Conservation (phyloP, 2,329 filamentous ascomycete genomes). For the Aspergillus udagawae region DNA sequence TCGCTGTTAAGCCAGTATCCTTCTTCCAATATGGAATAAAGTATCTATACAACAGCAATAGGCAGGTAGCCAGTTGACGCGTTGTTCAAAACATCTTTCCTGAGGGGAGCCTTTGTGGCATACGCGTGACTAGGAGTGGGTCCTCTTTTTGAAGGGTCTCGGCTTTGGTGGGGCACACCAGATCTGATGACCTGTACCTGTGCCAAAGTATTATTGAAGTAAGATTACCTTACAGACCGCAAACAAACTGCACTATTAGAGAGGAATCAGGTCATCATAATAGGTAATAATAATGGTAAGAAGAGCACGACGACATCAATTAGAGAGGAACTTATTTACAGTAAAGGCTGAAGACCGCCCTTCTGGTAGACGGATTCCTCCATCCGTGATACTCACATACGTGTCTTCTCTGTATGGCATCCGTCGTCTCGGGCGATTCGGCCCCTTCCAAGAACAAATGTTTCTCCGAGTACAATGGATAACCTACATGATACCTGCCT, state of each 20-base stretch:
- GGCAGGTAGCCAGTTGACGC: background rate
- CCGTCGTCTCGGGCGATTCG: background rate
- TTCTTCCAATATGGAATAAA: background rate
- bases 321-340: background rate
- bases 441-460: too few species aligned
- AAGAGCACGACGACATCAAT: background rate
- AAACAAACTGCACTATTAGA: too few species aligned
- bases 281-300: background rate
- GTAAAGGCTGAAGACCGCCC: background rate
- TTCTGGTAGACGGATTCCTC: background rate
- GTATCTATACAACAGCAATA: background rate
- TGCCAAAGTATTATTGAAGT: too few species aligned
- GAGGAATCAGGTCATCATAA: background rate
- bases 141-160: constrained; percentile 6
- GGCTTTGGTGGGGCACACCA: constrained; percentile 15
- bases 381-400: background rate
- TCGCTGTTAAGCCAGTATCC: background rate
- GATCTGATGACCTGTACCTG: constrained; percentile 12
- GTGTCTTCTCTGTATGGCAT: background rate
- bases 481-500: too few species aligned
- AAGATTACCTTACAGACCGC: too few species aligned
- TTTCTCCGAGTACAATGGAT: too few species aligned
- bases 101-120: background rate
- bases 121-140: background rate
- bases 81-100: background rate